Evolutionary conservation across 345 rosid genomes (phyloP).

Genomic region (Citrus unshiu): DNA sequence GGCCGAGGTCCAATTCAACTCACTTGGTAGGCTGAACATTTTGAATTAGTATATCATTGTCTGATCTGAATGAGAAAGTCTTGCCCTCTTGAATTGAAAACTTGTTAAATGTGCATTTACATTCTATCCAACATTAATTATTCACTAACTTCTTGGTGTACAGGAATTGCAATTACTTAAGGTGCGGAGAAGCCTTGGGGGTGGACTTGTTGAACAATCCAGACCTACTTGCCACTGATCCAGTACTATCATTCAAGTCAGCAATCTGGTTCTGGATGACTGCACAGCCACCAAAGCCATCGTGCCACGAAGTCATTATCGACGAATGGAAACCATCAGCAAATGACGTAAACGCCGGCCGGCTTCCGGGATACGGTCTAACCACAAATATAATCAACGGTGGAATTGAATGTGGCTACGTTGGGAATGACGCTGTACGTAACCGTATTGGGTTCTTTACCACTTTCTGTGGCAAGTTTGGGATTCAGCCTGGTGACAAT

Average conservation of each 20-base stretch:
- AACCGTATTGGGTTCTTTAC: slow-evolving; percentile 57
- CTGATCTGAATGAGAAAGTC: background rate
- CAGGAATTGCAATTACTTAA: slow-evolving; percentile 70
- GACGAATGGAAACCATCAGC: slow-evolving; percentile 37
- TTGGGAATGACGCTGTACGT: slow-evolving; percentile 25
- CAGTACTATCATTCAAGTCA: slow-evolving; percentile 51
- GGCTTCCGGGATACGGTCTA: slow-evolving; percentile 48
- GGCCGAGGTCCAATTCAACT: slow-evolving; percentile 76
- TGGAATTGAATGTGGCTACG: slow-evolving; percentile 54
- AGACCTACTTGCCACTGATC: slow-evolving; percentile 39
- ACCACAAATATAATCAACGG: slow-evolving; percentile 66
- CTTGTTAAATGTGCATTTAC: background rate
- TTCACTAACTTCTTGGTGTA: no score
- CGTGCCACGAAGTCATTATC: slow-evolving; percentile 54
- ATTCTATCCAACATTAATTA: background rate
- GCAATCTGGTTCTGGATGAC: slow-evolving; percentile 89
- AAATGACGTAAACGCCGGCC: slow-evolving; percentile 34
- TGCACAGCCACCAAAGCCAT: slow-evolving; percentile 45
- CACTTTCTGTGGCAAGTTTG: slow-evolving; percentile 40
- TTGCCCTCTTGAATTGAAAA: background rate
- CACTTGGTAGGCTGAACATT: slow-evolving; percentile 27
- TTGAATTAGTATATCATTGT: no score
- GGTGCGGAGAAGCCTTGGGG: slow-evolving; percentile 53
- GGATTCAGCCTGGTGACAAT: slow-evolving; percentile 42
- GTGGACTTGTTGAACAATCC: slow-evolving; percentile 54